Evolutionary conservation across 306 rosid genomes (phyloP).

Genomic region (Vachellia collinsii): DNA sequence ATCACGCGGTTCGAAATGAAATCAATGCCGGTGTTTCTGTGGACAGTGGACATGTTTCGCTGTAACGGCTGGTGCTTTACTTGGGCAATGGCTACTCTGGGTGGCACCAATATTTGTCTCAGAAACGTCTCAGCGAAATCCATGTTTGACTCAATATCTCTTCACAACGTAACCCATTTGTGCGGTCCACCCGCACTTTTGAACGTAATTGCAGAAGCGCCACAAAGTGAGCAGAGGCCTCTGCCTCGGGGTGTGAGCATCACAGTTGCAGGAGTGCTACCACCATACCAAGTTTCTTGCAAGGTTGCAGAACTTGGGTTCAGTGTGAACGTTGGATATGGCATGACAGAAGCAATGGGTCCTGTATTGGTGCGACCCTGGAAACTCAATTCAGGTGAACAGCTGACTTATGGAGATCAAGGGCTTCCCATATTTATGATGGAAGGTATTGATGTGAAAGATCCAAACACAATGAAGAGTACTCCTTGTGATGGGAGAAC

Average conservation of each 20-base stretch:
- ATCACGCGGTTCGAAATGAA: conserved; percentile 52
- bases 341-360: conserved; percentile 89
- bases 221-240: conserved; percentile 21
- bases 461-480: conserved; percentile 61
- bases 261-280: conserved; percentile 73
- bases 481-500: conserved; percentile 67
- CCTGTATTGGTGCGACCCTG: conserved; percentile 63
- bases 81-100: conserved; percentile 78
- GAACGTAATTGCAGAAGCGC: conserved; percentile 53
- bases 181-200: conserved; percentile 76
- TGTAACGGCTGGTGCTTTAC: conserved; percentile 91
- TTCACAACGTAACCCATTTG: conserved; percentile 67
- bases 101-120: conserved; percentile 79
- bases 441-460: conserved; percentile 72
- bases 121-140: conserved; percentile 48
- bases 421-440: conserved; percentile 41
- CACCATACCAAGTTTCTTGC: conserved; percentile 48
- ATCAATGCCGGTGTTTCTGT: conserved; percentile 60
- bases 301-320: conserved; percentile 65
- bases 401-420: conserved; percentile 33
- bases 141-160: conserved; percentile 56
- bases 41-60: conserved; percentile 97
- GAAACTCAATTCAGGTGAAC: conserved; percentile 38
- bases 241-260: conserved; percentile 53
- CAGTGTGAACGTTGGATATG: conserved; percentile 72